Evolutionary conservation across 1,284 basidiomycete genomes (phyloP).

Genomic region (Puccinia sorghi): DNA sequence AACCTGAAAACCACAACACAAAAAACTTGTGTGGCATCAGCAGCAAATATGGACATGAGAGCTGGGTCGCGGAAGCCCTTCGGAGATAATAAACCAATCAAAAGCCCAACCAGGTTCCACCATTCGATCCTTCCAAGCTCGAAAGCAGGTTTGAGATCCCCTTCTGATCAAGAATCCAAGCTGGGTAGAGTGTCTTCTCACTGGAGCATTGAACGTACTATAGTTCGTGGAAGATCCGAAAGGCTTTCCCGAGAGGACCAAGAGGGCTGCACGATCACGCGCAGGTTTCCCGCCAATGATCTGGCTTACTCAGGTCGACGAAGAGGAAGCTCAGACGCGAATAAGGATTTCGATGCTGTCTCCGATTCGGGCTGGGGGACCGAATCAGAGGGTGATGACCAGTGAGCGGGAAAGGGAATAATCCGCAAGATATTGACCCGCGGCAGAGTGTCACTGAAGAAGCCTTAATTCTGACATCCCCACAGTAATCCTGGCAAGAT

Average conservation of each 20-base stretch:
- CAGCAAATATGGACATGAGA: background rate
- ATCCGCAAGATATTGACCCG: background rate
- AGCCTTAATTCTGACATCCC: background rate
- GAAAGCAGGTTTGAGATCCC: background rate
- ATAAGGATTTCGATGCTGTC: too few species aligned
- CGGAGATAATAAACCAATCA: background rate
- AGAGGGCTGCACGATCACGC: background rate
- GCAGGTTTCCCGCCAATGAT: background rate
- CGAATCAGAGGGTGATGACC: background rate
- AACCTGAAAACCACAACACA: background rate
- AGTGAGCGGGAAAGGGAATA: background rate
- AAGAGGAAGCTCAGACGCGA: background rate
- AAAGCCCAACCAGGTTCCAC: background rate
- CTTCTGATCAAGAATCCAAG: background rate
- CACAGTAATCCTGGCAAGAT: conserved; percentile 8
- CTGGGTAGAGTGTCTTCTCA: background rate
- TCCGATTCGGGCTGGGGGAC: conserved; percentile 22
- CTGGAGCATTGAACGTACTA: background rate
- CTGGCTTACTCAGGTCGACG: background rate
- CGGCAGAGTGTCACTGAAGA: background rate
- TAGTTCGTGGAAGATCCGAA: conserved; percentile 2
- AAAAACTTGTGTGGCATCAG: background rate
- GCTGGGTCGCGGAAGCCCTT: background rate
- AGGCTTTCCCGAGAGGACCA: background rate
- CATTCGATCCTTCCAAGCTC: background rate